Evolutionary conservation across 1,284 basidiomycete genomes (phyloP).

Genomic region (Austroboletus niveus): DNA sequence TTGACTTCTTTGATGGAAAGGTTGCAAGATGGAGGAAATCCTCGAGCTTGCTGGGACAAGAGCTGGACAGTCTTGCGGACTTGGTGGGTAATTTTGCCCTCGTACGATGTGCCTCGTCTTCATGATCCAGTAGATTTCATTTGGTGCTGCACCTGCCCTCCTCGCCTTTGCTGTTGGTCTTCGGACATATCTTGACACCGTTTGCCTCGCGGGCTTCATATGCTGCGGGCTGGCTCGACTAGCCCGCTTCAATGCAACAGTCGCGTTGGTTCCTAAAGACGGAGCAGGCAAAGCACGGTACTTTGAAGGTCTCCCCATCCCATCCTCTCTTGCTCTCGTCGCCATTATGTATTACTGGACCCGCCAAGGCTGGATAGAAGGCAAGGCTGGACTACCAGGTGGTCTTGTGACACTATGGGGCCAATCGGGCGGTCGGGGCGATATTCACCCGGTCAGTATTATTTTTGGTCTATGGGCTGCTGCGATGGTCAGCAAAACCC

Average conservation of each 20-base stretch:
- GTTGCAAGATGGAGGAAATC: constrained; percentile 97
- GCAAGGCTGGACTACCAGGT: constrained; percentile 71
- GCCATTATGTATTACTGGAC: constrained; percentile 81
- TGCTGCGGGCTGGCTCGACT: constrained; percentile 95
- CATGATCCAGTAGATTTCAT: constrained; percentile 72
- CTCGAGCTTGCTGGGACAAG: constrained; percentile 96
- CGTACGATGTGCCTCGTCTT: constrained; percentile 2
- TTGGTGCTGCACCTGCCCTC: constrained; percentile 94
- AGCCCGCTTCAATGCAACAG: constrained; percentile 98
- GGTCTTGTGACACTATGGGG: constrained; percentile 77
- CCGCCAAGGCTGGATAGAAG: constrained; percentile 79
- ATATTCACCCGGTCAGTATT: constrained; percentile 74
- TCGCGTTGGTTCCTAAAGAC: constrained; percentile 92
- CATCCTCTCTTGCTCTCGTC: constrained; percentile 85
- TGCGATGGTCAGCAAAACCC: constrained; percentile 94
- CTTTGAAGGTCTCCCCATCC: constrained; percentile 98
- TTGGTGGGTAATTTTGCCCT: constrained; percentile 53
- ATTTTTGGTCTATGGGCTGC: constrained; percentile 84
- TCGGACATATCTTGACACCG: constrained; percentile 85
- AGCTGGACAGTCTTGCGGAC: constrained; percentile 96
- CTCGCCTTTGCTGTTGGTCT: constrained; percentile 91
- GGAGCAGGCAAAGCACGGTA: constrained; percentile 85
- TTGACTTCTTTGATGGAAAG: constrained; percentile 98
- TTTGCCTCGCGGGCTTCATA: constrained; percentile 87
- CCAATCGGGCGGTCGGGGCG: constrained; percentile 66